Conservation (phyloP, 2,329 filamentous ascomycete species). For the Leptodontidium sp. region DNA sequence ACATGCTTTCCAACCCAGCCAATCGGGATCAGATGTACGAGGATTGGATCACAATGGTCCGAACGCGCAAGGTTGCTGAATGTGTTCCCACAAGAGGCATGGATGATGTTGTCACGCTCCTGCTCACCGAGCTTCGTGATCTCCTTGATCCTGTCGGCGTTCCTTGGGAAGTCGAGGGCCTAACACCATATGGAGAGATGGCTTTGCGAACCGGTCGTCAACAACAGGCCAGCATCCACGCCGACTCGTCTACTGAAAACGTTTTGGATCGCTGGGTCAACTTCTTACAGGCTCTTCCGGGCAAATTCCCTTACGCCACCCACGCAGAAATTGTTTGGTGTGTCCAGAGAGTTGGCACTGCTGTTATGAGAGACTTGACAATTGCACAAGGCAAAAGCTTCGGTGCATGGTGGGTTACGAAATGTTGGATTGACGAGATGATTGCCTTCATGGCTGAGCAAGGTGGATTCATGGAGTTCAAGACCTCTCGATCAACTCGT, state of each 20-base stretch:
- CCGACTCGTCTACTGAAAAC: constrained; percentile 62
- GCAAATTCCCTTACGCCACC: constrained; percentile 76
- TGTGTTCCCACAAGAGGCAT: constrained; percentile 68
- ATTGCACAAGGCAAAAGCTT: constrained; percentile 81
- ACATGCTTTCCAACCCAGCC: constrained; percentile 87
- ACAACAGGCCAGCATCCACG: constrained; percentile 50
- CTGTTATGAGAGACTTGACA: constrained; percentile 82
- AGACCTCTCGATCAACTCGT: constrained; percentile 49
- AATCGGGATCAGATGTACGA: constrained; percentile 96
- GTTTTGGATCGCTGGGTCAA: constrained; percentile 81
- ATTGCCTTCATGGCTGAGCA: constrained; percentile 87
- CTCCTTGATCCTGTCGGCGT: constrained; percentile 74
- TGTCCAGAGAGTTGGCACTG: constrained; percentile 77
- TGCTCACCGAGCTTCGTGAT: constrained; percentile 72
- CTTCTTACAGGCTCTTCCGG: constrained; percentile 74
- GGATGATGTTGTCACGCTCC: constrained; percentile 70
- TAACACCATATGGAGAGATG: constrained; percentile 67
- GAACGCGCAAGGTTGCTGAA: constrained; percentile 69
- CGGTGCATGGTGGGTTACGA: constrained; percentile 93
- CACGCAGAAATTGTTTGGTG: constrained; percentile 79
- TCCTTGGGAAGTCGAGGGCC: constrained; percentile 69
- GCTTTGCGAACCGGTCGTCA: constrained; percentile 56
- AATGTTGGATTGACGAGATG: constrained; percentile 97
- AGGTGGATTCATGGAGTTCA: constrained; percentile 82
- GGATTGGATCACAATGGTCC: constrained; percentile 80